A percentile compares a stretch with the other conserved stretches of the same genome.
Evolutionary conservation across 345 rosid species (phyloP).

Genomic region (Psidium friedrichsthalianum): DNA sequence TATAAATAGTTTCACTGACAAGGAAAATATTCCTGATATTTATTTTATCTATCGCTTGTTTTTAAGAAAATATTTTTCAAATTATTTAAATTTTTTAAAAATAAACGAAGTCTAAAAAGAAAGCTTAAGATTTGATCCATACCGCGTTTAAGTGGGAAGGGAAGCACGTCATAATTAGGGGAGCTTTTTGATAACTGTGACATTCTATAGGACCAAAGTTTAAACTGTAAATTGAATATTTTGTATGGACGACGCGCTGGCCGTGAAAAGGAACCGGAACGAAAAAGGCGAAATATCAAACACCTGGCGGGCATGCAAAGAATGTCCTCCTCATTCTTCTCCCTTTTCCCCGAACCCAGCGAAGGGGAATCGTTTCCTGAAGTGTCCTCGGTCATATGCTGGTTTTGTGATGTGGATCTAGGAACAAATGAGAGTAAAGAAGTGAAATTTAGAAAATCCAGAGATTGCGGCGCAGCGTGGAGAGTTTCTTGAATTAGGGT

Average conservation of each 20-base stretch:
- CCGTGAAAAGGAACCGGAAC: not conserved
- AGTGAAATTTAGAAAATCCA: not conserved
- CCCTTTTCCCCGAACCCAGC: not conserved
- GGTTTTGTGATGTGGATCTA: not conserved
- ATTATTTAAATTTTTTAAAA: no score
- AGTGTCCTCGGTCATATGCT: not conserved
- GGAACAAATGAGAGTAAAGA: not conserved
- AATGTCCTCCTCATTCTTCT: not conserved
- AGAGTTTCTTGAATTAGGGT: not conserved
- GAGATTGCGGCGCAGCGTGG: not conserved
- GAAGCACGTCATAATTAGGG: no score
- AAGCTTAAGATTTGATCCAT: no score
- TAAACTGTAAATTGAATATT: no score
- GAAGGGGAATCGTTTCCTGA: not conserved
- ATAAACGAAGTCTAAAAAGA: no score
- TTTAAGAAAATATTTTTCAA: no score
- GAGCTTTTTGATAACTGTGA: no score
- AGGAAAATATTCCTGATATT: no score
- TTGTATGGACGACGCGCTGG: not conserved
- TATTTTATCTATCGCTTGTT: no score
- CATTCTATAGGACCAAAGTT: no score
- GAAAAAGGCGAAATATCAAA: not conserved
- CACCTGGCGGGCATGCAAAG: not conserved
- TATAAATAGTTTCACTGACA: no score
- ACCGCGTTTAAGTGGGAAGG: no score